Percentiles rank a stretch among this genome's conserved stretches.
These are phyloP conservation scores for Phytophthora nicotianae DNA, from an alignment of 352 stramenopile species.

Conservation along the genomic window DNA sequence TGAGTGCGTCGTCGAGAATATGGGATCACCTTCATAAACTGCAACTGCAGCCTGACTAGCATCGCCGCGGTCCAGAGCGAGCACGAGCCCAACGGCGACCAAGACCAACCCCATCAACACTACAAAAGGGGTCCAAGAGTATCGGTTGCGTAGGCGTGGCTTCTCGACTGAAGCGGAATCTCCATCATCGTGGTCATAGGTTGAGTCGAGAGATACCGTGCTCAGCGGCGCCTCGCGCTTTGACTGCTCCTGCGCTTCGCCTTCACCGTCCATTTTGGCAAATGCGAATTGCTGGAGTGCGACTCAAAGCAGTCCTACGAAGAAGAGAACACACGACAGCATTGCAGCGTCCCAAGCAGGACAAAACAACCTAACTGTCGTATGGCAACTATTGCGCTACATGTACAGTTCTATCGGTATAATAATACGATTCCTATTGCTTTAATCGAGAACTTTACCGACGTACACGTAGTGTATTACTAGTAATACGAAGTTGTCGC, in stretches of 20 bases:
- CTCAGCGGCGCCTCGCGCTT: constrained; percentile 28
- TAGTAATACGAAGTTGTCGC: too few species aligned
- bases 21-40: constrained; percentile 6
- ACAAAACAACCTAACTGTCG: constrained; percentile 6
- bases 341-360: constrained; percentile 29
- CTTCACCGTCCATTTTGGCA: constrained; percentile 29
- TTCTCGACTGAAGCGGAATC: neutral
- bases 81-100: constrained; percentile 25
- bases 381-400: neutral
- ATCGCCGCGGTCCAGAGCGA: constrained; percentile 21
- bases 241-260: neutral
- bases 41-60: neutral
- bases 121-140: constrained; percentile 16
- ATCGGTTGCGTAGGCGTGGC: neutral
- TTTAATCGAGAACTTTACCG: too few species aligned
- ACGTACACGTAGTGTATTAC: too few species aligned
- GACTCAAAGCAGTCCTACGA: neutral
- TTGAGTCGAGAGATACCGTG: constrained; percentile 37
- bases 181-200: constrained; percentile 13
- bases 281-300: constrained; percentile 10
- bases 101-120: constrained; percentile 22
- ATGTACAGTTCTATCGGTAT: neutral
- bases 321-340: constrained; percentile 17
- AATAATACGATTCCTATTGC: too few species aligned
- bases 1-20: neutral